phyloP scores from a whole-genome alignment of 2,329 filamentous ascomycete species.

The Coniochaeta pulveracea region DNA sequence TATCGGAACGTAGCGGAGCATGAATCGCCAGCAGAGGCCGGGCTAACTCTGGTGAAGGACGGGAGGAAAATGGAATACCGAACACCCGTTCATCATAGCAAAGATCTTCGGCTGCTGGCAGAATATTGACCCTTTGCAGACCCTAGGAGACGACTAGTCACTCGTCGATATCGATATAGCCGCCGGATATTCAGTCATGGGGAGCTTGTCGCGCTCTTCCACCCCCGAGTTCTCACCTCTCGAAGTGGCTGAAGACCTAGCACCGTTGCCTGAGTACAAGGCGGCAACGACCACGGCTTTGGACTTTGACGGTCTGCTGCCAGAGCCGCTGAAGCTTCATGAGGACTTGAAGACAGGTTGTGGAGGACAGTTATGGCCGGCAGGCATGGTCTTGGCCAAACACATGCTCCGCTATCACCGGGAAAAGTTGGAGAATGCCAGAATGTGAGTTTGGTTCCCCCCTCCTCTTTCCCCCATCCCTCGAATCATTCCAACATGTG shows the following conservation, averaged over 20 bases:
- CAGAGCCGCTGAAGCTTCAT: constrained; percentile 59
- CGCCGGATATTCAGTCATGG: too few species aligned
- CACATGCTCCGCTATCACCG: constrained; percentile 71
- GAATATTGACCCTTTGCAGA: too few species aligned
- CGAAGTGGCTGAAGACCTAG: constrained; percentile 39
- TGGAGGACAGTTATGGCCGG: constrained; percentile 90
- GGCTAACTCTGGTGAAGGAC: not conserved
- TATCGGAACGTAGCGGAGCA: not conserved
- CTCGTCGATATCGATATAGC: too few species aligned
- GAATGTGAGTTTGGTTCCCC: constrained; percentile 68
- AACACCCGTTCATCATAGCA: not conserved
- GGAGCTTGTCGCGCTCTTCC: constrained; percentile 17
- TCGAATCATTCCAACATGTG: constrained; percentile 1
- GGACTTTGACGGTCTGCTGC: constrained; percentile 64
- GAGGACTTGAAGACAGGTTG: constrained; percentile 84
- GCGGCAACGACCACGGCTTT: constrained; percentile 37
- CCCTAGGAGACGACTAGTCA: too few species aligned
- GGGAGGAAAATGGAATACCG: constrained; percentile 6
- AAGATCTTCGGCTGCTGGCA: not conserved
- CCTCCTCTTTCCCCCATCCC: not conserved
- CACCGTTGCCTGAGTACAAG: constrained; percentile 51
- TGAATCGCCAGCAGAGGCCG: not conserved
- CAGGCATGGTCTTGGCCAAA: constrained; percentile 76
- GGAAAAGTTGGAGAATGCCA: constrained; percentile 49
- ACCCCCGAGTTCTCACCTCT: constrained; percentile 40